phyloP scores from a whole-genome alignment of 164 flowering plant species.

The Nymphaea thermarum region DNA sequence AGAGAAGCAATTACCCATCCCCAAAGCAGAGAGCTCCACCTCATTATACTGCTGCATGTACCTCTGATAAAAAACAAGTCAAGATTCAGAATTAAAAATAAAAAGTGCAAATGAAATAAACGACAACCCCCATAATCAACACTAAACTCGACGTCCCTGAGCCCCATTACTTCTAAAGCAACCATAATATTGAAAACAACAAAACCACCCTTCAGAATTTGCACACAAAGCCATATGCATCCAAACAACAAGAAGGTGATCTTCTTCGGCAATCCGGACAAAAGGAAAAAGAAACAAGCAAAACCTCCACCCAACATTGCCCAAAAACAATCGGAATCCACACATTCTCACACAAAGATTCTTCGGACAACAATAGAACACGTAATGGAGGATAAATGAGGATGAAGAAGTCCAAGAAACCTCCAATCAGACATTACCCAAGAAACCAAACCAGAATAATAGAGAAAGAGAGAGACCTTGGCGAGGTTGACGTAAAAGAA shows the following conservation, averaged over 20 bases:
- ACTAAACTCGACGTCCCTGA: background rate
- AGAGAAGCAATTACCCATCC: slow-evolving; percentile 38
- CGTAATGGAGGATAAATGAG: background rate
- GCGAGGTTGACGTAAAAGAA: slow-evolving; percentile 67
- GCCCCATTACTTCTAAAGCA: background rate
- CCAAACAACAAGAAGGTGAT: too few relatives aligned
- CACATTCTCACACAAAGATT: too few relatives aligned
- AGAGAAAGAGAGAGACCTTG: slow-evolving; percentile 15
- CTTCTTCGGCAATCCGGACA: too few relatives aligned
- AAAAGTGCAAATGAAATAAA: background rate
- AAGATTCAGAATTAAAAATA: background rate
- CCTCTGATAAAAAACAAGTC: slow-evolving; percentile 19
- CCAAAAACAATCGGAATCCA: too few relatives aligned
- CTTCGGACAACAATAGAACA: too few relatives aligned
- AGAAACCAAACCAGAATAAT: background rate
- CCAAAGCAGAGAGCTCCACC: slow-evolving; percentile 57
- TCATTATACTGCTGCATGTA: slow-evolving; percentile 42
- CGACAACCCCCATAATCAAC: too few relatives aligned
- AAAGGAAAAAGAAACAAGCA: too few relatives aligned
- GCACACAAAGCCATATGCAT: too few relatives aligned
- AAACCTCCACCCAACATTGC: too few relatives aligned
- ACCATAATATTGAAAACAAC: background rate
- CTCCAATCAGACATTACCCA: background rate
- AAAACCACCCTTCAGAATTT: background rate
- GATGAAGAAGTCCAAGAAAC: background rate